Evolutionary conservation across 176 grass and related monocot genomes (phyloP), one percentile per base, ranked within the genome.

Genomic region (Oryza punctata): DNA sequence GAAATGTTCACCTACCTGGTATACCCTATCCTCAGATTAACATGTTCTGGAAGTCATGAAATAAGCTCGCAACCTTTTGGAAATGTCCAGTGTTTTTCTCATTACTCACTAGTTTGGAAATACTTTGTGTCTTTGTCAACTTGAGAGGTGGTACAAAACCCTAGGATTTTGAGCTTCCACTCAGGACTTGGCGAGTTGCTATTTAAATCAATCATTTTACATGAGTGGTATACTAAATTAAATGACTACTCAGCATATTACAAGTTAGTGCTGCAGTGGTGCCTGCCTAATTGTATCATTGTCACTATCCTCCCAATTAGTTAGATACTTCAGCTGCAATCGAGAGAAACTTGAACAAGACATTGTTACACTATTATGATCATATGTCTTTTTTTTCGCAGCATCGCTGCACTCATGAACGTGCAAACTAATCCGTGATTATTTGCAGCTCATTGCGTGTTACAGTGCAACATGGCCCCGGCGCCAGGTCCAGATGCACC

Each of bases 401-500:
- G 10, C 40, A 88, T 16, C 3, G n/a, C 7, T 9, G 28, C 25
- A 30, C 49, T 26, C 28, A 10, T 23, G n/a, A 27, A 7, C n/a
- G 16, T 30, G 12, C 3, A 23, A 60, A 63, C 27, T 80, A 64
- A 87, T 24, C 63, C 4, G 3, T 84, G 78, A 38, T 40, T 76
- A 66, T 37, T 46, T 71, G 49, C 91, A 94, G 94, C 72, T 97
- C 63, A 16, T 82, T 64, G 30, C 77, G 59, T 76, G 78, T 16
- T 94, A 82, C 81, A 69, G 89, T 37, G 44, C 68, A 3, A 60
- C 73, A 23, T 88, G 91, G 91, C 87, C 84, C 44, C 64, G 54
- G 67, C 25, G 44, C 79, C 82, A 54, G 79, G 71, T 88, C 25
- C 85, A 64, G 57, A 90, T 25, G 60, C 94, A 90, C 72, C 73